A percentile compares a stretch with the other conserved stretches of the same genome.
phyloP scores from a whole-genome alignment of 352 stramenopile genomes.

The Globisporangium yorkense region DNA sequence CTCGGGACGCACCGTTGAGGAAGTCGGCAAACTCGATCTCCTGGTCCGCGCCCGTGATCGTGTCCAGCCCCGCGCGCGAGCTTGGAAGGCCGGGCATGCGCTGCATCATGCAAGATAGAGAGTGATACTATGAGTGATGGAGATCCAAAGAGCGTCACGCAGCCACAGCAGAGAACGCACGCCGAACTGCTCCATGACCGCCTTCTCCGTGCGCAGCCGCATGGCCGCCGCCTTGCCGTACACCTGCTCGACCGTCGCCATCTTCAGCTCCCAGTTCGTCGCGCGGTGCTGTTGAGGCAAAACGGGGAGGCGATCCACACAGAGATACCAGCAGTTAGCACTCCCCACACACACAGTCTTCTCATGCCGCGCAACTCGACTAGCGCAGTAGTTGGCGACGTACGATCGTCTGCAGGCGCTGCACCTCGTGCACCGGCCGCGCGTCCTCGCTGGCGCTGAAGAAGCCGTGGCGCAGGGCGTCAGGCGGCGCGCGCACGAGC shows the following conservation, averaged over 20 bases:
- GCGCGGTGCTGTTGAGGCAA: conserved; percentile 41
- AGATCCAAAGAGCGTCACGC: neutral
- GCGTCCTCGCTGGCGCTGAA: conserved; percentile 79
- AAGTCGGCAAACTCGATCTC: conserved; percentile 79
- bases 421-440: conserved; percentile 76
- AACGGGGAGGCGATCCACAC: neutral
- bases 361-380: no score
- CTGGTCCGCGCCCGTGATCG: conserved; percentile 71
- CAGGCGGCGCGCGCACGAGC: conserved; percentile 74
- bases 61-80: conserved; percentile 71
- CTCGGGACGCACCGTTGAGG: conserved; percentile 51
- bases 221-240: conserved; percentile 87
- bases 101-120: conserved; percentile 13
- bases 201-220: conserved; percentile 85
- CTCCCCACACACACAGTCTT: neutral
- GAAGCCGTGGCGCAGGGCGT: conserved; percentile 78
- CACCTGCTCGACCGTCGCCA: conserved; percentile 84
- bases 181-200: conserved; percentile 79
- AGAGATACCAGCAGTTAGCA: neutral
- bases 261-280: conserved; percentile 84
- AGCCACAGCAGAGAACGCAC: conserved; percentile 20
- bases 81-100: conserved; percentile 79
- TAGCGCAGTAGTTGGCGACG: conserved; percentile 1
- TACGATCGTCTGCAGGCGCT: conserved; percentile 77
- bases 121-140: neutral